Conservation (phyloP, 2,329 filamentous ascomycete species). For the Penicillium brasilianum region DNA sequence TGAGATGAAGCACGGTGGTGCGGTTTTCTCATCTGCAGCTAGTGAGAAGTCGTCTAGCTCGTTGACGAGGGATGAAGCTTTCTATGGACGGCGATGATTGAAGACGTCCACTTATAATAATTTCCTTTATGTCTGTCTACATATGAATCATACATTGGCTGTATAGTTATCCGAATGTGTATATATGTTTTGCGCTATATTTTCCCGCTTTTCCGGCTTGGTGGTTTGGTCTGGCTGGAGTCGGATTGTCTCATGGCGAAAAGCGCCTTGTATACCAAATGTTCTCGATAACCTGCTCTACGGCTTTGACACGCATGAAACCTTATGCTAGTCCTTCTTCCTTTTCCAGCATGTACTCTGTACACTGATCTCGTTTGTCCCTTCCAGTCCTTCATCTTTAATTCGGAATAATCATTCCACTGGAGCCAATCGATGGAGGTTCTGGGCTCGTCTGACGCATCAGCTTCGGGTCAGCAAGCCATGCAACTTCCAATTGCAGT, state of each 20-base stretch:
- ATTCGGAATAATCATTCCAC: no score
- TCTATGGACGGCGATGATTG: background rate
- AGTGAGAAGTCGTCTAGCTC: conserved; percentile 31
- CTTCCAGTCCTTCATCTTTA: background rate
- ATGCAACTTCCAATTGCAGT: no score
- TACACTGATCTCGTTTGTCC: background rate
- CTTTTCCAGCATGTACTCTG: background rate
- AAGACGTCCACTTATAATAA: background rate
- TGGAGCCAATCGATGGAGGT: no score
- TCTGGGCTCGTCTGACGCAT: no score
- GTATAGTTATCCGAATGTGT: background rate
- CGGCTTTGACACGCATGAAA: background rate
- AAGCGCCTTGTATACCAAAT: conserved; percentile 6
- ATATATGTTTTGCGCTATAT: background rate
- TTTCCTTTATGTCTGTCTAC: background rate
- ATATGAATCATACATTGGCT: background rate
- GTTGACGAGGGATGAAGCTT: conserved; percentile 7
- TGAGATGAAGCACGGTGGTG: conserved; percentile 26
- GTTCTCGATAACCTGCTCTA: background rate
- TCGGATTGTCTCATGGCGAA: background rate
- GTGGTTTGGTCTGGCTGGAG: background rate
- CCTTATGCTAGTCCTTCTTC: background rate
- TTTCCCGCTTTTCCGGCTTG: background rate
- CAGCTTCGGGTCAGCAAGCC: no score
- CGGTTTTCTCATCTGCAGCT: conserved; percentile 28